Percentiles rank a stretch among this genome's conserved stretches.
Conservation (phyloP, 441 rosid species). For the Kokia cookei region DNA sequence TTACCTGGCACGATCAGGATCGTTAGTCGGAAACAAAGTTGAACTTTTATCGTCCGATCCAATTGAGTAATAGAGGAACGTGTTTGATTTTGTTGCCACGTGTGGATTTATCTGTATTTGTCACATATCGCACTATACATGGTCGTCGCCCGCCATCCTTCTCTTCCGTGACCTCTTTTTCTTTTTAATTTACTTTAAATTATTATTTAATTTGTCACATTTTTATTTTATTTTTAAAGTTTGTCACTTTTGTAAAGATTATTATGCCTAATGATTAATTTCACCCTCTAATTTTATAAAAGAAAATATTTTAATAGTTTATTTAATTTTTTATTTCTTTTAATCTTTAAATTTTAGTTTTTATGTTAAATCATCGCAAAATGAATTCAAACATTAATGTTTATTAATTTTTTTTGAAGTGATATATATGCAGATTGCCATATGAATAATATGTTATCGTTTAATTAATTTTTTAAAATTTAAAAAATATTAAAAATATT, state of each 20-base stretch:
- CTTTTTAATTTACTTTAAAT: background rate
- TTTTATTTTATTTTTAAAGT: background rate
- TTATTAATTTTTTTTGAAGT: no score
- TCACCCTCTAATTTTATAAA: no score
- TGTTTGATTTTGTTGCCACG: background rate
- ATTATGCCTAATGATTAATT: background rate
- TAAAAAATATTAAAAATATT: no score
- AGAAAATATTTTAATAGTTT: no score
- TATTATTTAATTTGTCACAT: background rate
- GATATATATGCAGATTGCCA: fast-evolving
- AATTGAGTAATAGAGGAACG: background rate
- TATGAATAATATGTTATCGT: fast-evolving
- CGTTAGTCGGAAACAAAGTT: background rate
- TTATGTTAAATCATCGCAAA: fast-evolving
- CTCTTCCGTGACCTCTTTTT: background rate
- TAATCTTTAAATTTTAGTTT: no score
- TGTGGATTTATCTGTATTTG: background rate
- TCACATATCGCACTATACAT: background rate
- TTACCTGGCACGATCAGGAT: background rate
- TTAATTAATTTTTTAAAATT: no score
- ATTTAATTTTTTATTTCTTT: no score
- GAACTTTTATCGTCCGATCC: background rate
- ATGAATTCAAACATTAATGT: no score
- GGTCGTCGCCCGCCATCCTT: background rate
- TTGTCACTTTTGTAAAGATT: background rate